phyloP scores from a whole-genome alignment of 2,329 filamentous ascomycete genomes.

The Venturia effusa region DNA sequence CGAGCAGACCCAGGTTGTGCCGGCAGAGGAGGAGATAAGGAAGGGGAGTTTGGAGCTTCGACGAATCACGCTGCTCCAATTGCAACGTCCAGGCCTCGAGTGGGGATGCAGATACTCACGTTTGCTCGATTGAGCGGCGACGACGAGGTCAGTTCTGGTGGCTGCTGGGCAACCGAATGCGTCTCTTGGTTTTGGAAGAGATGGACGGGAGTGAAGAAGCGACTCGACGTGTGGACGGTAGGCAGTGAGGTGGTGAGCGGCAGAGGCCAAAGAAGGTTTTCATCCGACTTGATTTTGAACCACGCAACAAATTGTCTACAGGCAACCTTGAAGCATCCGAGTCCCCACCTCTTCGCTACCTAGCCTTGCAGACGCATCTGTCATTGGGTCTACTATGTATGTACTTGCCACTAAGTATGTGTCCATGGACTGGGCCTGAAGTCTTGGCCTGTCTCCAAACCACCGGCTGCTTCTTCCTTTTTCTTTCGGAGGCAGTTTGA shows the following conservation, averaged over 20 bases:
- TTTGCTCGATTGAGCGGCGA: not conserved
- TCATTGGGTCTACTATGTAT: not conserved
- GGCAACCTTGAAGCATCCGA: no score
- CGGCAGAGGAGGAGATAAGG: not conserved
- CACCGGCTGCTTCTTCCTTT: not conserved
- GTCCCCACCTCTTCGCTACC: not conserved
- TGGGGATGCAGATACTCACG: not conserved
- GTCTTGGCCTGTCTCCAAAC: not conserved
- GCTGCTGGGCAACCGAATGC: not conserved
- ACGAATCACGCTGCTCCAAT: slow-evolving; percentile 6
- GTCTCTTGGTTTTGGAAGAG: not conserved
- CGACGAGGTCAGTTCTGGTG: not conserved
- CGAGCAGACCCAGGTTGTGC: not conserved
- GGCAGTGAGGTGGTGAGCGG: not conserved
- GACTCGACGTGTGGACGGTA: not conserved
- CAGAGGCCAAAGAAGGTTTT: not conserved
- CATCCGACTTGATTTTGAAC: not conserved
- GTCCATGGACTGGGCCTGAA: not conserved
- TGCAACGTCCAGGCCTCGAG: not conserved
- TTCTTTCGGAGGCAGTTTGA: no score
- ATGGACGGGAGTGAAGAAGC: not conserved
- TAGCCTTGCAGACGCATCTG: slow-evolving; percentile 1
- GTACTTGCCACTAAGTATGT: no score
- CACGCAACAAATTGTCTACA: not conserved
- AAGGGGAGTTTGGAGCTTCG: not conserved